Conservation (phyloP, 768 basidiomycete species). For the Imleria badia region DNA sequence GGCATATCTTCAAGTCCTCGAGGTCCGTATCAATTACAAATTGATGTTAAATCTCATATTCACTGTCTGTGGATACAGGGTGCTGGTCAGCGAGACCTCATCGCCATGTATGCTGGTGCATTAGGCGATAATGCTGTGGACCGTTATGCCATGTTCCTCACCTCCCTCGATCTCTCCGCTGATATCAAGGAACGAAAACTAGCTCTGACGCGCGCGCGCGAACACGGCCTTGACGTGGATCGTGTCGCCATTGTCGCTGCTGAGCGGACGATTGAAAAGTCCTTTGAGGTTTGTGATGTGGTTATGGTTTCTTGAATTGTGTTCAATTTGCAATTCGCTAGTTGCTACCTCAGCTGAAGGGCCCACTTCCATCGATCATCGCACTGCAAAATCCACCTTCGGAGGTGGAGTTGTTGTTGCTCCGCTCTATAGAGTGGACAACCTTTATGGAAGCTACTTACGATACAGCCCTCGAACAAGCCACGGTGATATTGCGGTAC, state of each 20-base stretch:
- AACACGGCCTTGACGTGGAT: conserved; percentile 82
- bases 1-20: conserved; percentile 84
- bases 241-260: conserved; percentile 81
- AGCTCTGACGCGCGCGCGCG: conserved; percentile 72
- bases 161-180: conserved; percentile 65
- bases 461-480: conserved; percentile 76
- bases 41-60: neutral
- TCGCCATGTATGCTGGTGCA: conserved; percentile 92
- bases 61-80: conserved; percentile 37
- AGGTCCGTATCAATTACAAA: conserved; percentile 44
- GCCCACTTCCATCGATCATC: conserved; percentile 61
- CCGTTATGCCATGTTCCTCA: conserved; percentile 88
- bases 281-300: conserved; percentile 52
- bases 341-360: conserved; percentile 54
- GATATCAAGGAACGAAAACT: conserved; percentile 63
- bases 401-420: conserved; percentile 60
- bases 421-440: conserved; percentile 94
- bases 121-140: conserved; percentile 89
- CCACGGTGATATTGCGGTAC: conserved; percentile 85
- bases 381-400: conserved; percentile 54
- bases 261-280: conserved; percentile 69
- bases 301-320: conserved; percentile 5
- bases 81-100: conserved; percentile 79
- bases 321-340: conserved; percentile 25
- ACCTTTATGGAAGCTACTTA: conserved; percentile 74